Evolutionary conservation across 306 rosid genomes (phyloP).

Genomic region (Corylus americana): DNA sequence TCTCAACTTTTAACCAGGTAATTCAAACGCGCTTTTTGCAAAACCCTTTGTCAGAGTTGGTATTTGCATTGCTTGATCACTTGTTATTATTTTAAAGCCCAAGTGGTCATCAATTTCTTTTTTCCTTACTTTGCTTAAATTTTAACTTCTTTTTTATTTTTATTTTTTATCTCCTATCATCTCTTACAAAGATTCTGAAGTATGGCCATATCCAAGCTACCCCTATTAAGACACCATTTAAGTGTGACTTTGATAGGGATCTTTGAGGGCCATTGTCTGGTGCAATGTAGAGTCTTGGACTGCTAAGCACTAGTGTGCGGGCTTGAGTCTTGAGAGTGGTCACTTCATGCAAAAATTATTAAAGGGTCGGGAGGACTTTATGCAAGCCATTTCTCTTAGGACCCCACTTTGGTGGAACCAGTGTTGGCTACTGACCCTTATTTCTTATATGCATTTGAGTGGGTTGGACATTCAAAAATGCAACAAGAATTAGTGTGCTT

Average conservation of each 20-base stretch:
- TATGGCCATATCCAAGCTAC: background rate
- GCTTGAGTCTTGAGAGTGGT: background rate
- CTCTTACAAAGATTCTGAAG: background rate
- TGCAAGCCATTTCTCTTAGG: no score
- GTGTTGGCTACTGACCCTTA: background rate
- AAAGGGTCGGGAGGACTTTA: no score
- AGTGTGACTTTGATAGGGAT: background rate
- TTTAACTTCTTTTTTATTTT: background rate
- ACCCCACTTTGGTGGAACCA: no score
- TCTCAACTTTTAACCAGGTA: conserved; percentile 54
- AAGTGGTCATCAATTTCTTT: background rate
- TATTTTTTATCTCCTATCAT: background rate
- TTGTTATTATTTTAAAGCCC: background rate
- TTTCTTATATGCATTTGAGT: background rate
- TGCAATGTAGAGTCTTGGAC: background rate
- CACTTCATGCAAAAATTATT: no score
- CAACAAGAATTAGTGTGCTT: background rate
- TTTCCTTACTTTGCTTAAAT: background rate
- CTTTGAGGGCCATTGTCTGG: background rate
- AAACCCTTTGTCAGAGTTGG: conserved; percentile 10
- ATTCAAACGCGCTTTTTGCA: conserved; percentile 21
- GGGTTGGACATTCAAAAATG: background rate
- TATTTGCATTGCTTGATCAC: background rate
- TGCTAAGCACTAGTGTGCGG: background rate
- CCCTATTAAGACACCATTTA: background rate